Conservation (phyloP, 1,284 basidiomycete species). For the Kalmanozyma brasiliensis region DNA sequence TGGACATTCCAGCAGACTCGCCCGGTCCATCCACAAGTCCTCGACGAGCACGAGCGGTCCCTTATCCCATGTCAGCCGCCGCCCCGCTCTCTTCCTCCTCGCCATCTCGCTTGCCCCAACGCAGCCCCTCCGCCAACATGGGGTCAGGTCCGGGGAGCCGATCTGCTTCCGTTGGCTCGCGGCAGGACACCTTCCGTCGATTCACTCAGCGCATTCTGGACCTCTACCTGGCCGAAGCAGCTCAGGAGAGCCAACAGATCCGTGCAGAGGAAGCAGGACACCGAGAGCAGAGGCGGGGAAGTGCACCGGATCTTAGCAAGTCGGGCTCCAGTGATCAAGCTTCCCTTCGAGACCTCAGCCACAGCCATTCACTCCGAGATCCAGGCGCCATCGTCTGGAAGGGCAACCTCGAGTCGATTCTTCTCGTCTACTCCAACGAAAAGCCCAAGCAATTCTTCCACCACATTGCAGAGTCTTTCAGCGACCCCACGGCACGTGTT, state of each 20-base stretch:
- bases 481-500: conserved; percentile 42
- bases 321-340: conserved; percentile 10
- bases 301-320: conserved; percentile 19
- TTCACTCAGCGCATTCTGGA: conserved; percentile 60
- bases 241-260: conserved; percentile 34
- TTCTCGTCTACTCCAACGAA: conserved; percentile 55
- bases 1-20: conserved; percentile 2
- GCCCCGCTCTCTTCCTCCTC: conserved; percentile 15
- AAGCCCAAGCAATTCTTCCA: conserved; percentile 64
- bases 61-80: conserved; percentile 46
- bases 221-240: conserved; percentile 59
- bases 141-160: conserved; percentile 22
- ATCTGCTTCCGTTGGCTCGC: conserved; percentile 26
- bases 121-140: conserved; percentile 15
- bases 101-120: conserved; percentile 23
- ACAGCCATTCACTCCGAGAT: conserved; percentile 21
- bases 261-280: conserved; percentile 13
- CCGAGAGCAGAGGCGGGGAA: conserved; percentile 16
- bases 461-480: conserved; percentile 56
- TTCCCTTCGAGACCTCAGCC: conserved; percentile 14
- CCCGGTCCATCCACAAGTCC: conserved; percentile 13
- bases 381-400: conserved; percentile 48
- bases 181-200: conserved; percentile 42
- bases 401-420: conserved; percentile 57
- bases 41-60: conserved; percentile 41